Evolutionary conservation across 2,329 filamentous ascomycete genomes (phyloP).

Genomic region (Botrytis fragariae): DNA sequence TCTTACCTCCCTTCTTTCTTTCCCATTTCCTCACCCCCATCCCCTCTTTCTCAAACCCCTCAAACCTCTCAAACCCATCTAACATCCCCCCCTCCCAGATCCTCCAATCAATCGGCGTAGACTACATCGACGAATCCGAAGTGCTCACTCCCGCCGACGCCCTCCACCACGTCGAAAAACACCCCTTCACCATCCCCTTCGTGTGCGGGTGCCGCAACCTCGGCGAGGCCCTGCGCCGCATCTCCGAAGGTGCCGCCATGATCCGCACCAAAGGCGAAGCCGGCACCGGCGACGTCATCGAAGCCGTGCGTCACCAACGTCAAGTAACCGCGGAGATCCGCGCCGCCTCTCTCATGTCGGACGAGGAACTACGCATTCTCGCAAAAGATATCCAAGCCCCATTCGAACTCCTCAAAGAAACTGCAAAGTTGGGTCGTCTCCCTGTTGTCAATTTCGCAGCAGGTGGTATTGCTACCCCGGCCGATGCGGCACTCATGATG

Average conservation of each 20-base stretch:
- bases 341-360: conserved; percentile 61
- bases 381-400: conserved; percentile 81
- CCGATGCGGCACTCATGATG: conserved; percentile 98
- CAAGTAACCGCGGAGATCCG: conserved; percentile 82
- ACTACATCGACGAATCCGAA: conserved; percentile 98
- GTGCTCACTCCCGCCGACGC: conserved; percentile 94
- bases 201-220: conserved; percentile 96
- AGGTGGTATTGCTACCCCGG: conserved; percentile 98
- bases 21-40: neutral
- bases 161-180: conserved; percentile 88
- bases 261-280: conserved; percentile 98
- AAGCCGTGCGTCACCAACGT: conserved; percentile 95
- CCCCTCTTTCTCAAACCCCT: neutral
- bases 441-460: conserved; percentile 98
- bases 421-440: conserved; percentile 79
- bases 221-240: conserved; percentile 85
- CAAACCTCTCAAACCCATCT: neutral
- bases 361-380: conserved; percentile 72
- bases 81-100: conserved; percentile 56
- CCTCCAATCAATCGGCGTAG: conserved; percentile 88
- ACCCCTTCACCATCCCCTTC: conserved; percentile 78
- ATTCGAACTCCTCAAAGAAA: conserved; percentile 77
- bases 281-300: conserved; percentile 93
- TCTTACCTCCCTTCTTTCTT: too few relatives aligned
- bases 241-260: conserved; percentile 95